Base-by-base conservation (phyloP, 805 yeast species). In the Allodekkera sacchari region DNA sequence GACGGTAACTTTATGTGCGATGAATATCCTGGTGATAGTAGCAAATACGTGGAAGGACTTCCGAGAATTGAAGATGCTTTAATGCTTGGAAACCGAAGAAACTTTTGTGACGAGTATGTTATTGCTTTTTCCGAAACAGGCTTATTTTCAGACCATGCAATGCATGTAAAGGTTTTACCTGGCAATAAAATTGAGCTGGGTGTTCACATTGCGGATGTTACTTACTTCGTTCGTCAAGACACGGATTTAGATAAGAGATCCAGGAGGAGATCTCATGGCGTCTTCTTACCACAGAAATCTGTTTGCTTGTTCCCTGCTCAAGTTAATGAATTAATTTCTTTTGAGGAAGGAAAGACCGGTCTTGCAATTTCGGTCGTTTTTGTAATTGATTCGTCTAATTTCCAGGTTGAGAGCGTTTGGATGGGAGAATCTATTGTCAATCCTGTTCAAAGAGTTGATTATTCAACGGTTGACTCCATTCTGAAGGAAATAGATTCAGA, bases 221-320 rank as follows among this genome's bases (percentile, higher is more conserved):
- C 94, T 4, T 74, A 75, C 27, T 83, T 65, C 44, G 57, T 89
- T 32, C 74, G 71, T 42, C 79, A 74, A 25, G 89, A 87, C 11
- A 74, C 94, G 0, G 59, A 74, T 7, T 61, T 89, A 38, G 98
- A 92, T 50, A 77, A 88, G 39, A 87, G 89, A 52, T 82, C 95
- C 1, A 83, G 84, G 57, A 87, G 84, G 61, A 72, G 97, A 52
- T 85, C 94, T 1, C 74, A 89, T 4, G 77, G 95, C 6, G 96
- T 89, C 4, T 82, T 78, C 48, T 68, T 88, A 54, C 92, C 94
- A 10, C 95, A 88, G 52, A 71, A 70, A 38, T 64, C 69, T 18
- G 71, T 76, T 27, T 72, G 78, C 37, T 64, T 87, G 44, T 69
- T 79, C 43, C 95, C 96, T 7, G 61, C 62, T 27, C 68, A 70